Percentiles rank a stretch among this genome's conserved stretches.
phyloP scores from a whole-genome alignment of 306 rosid genomes.

The Trifolium repens region DNA sequence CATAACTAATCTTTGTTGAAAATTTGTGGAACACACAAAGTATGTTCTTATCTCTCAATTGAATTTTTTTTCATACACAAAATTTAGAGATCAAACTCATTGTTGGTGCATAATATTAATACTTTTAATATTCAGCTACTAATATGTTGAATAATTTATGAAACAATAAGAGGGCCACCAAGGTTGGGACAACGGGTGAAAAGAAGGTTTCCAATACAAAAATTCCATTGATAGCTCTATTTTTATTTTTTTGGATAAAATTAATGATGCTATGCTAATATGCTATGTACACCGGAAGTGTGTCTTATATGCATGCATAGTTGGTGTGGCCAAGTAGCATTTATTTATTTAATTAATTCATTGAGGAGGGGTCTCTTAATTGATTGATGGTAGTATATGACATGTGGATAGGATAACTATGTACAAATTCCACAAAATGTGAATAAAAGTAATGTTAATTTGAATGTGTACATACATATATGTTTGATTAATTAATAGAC shows the following conservation, averaged over 20 bases:
- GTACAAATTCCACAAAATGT: not conserved
- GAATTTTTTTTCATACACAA: too few species aligned
- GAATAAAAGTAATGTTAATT: constrained; percentile 26
- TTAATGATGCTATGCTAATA: not conserved
- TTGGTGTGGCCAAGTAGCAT: constrained; percentile 29
- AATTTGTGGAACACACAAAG: too few species aligned
- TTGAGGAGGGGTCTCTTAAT: not conserved
- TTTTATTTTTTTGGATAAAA: not conserved
- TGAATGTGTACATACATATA: not conserved
- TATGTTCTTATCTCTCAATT: too few species aligned
- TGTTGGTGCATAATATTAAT: too few species aligned
- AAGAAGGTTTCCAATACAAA: constrained; percentile 11
- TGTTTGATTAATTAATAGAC: not conserved
- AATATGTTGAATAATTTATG: not conserved
- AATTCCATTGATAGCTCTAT: constrained; percentile 11
- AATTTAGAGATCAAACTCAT: too few species aligned
- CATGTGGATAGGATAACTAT: constrained; percentile 40
- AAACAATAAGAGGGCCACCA: not conserved
- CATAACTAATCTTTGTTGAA: too few species aligned
- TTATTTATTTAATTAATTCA: constrained; percentile 23
- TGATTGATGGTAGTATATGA: constrained; percentile 25
- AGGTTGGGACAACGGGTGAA: constrained; percentile 1
- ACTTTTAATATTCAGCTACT: not conserved
- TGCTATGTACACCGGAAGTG: not conserved
- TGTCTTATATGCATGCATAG: constrained; percentile 2